These are phyloP conservation scores for Pittosporum tobira DNA, from an alignment of 129 eudicot species.

Conservation along the genomic window DNA sequence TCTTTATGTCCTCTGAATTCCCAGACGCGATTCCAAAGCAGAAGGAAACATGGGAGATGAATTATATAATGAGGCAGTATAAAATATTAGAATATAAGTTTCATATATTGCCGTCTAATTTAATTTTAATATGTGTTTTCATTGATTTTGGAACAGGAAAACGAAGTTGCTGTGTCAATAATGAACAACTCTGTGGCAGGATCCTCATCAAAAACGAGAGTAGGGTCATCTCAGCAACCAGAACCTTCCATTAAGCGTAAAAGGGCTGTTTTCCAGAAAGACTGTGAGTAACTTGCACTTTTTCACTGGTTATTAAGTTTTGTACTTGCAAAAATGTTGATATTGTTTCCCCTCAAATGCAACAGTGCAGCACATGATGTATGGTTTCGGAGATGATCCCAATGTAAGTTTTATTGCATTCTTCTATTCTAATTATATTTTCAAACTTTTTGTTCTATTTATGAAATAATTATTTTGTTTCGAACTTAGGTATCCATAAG, in stretches of 20 bases:
- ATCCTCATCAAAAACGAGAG: conserved; percentile 36
- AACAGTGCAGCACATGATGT: conserved; percentile 81
- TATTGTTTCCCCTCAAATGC: conserved; percentile 2
- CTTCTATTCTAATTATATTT: neutral
- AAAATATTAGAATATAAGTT: too few relatives aligned
- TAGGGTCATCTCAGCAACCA: conserved; percentile 41
- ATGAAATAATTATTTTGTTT: neutral
- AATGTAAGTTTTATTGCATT: conserved; percentile 35
- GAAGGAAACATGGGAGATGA: too few relatives aligned
- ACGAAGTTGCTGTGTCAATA: conserved; percentile 8
- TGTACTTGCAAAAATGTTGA: neutral
- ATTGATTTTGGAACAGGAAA: neutral
- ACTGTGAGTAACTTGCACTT: conserved; percentile 28
- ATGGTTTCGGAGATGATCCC: conserved; percentile 69
- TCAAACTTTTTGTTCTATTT: neutral
- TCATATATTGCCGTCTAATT: too few relatives aligned
- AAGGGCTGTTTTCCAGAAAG: conserved; percentile 60
- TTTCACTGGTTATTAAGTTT: neutral
- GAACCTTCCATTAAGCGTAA: conserved; percentile 55
- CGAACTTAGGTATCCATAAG: neutral
- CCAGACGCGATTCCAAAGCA: too few relatives aligned
- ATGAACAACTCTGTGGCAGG: conserved; percentile 43
- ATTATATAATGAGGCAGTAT: too few relatives aligned
- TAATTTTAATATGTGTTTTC: too few relatives aligned
- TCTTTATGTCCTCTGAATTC: too few relatives aligned